Percentiles rank a stretch among this genome's conserved stretches.
Evolutionary conservation across 2,329 filamentous ascomycete species (phyloP).

Genomic region (Botrytis tulipae): DNA sequence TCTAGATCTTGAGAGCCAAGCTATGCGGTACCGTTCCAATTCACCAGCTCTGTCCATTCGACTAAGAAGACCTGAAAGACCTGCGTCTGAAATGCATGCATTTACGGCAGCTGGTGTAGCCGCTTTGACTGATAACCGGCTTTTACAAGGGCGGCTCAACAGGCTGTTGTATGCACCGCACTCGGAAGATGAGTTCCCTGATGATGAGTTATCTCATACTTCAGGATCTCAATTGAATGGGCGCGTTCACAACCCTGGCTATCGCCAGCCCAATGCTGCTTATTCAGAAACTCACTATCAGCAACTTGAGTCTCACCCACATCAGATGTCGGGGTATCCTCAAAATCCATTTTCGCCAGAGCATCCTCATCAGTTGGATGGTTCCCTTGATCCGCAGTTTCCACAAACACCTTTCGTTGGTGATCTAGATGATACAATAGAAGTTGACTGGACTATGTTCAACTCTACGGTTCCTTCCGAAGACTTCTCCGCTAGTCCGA

Average conservation of each 20-base stretch:
- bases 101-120: not conserved
- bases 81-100: not conserved
- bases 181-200: not conserved
- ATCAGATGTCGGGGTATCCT: not conserved
- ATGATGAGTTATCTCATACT: not conserved
- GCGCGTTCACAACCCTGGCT: not conserved
- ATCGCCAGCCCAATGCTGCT: fast-evolving
- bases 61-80: not conserved
- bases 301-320: not conserved
- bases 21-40: not conserved
- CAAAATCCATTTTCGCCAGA: not conserved
- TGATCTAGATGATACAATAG: not conserved
- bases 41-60: not conserved
- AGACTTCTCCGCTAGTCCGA: not conserved
- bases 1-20: not conserved
- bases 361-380: not conserved
- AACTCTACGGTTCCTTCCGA: not conserved
- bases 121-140: not conserved
- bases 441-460: not conserved
- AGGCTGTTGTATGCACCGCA: not conserved
- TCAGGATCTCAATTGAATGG: not conserved
- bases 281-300: not conserved
- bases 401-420: not conserved
- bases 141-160: not conserved
- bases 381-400: not conserved